Evolutionary conservation across 2,329 filamentous ascomycete genomes (phyloP), one percentile per base, ranked within the genome.

Genomic region (Talaromyces verruculosus): DNA sequence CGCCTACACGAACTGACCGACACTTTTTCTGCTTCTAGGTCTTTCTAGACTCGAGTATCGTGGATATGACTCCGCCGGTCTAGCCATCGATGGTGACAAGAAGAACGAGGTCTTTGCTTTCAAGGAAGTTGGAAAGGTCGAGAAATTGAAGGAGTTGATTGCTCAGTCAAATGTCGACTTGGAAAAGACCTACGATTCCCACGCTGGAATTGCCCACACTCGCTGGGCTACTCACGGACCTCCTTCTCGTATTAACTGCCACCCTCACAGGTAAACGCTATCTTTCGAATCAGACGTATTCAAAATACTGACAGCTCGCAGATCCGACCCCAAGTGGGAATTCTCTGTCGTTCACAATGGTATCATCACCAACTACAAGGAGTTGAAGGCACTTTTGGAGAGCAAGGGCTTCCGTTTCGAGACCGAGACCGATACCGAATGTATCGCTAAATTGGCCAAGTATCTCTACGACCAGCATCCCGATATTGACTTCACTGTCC

Each of bases 361-460:
- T 78, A 99, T 99, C 86, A 99, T 99, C 83, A 99, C 95, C 84
- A 99, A 99, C 88, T 99, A 99, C 88, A 99, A 99, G 87, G 95
- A 99, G 84, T 85, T 99, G 75, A 97, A 94, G 88, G 92, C 91
- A 69, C 89, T 99, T 70, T 87, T 99, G 72, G 87, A 90, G 83
- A 87, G 86, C 85, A 99, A 98, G 87, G 95, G 95, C 78, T 96
- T 97, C 89, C 91, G 89, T 77, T 99, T 99, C 79, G 95, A 99
- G 89, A 99, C 95, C 62, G 94, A 99, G 83, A 99, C 95, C 72
- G 95, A 99, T 78, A 99, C 95, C 63, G 95, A 99, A 84, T 97
- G 94, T 81, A 99, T 99, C 81, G 95, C 95, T 72, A 99, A 98
- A 86, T 89, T 99, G 72, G 91, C 93, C 81, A 98, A 98, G 84